These are phyloP conservation scores for Chamaecrista fasciculata DNA, from an alignment of 306 rosid species.

Conservation along the genomic window DNA sequence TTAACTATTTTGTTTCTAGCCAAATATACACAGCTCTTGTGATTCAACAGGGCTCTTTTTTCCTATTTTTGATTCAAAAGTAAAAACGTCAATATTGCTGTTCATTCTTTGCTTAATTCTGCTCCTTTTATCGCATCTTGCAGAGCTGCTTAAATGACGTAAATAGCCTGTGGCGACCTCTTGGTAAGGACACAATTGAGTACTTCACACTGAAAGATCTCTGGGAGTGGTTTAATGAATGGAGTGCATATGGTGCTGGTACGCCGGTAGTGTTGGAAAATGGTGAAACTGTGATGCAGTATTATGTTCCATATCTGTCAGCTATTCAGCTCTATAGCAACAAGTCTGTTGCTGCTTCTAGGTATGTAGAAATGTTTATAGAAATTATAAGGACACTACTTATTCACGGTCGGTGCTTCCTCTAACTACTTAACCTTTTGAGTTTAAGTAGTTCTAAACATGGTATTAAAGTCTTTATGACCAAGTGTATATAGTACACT, in stretches of 20 bases:
- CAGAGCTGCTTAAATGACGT: slow-evolving; percentile 59
- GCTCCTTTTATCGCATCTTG: neutral
- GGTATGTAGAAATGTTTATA: slow-evolving; percentile 35
- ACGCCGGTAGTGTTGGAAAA: slow-evolving; percentile 43
- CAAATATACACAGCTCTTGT: neutral
- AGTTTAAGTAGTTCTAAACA: neutral
- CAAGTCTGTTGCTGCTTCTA: slow-evolving; percentile 47
- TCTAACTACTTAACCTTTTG: neutral
- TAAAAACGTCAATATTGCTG: no score
- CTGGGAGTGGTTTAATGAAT: slow-evolving; percentile 69
- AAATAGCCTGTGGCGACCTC: slow-evolving; percentile 57
- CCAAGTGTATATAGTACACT: neutral
- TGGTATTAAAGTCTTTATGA: no score
- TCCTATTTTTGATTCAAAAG: neutral
- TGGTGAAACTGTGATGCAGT: slow-evolving; percentile 50
- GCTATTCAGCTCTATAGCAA: slow-evolving; percentile 65
- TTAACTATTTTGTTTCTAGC: neutral
- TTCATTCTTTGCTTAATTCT: neutral
- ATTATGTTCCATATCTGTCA: slow-evolving; percentile 69
- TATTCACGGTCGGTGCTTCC: no score
- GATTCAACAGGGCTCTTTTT: neutral
- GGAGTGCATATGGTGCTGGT: slow-evolving; percentile 80
- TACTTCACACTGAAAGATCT: slow-evolving; percentile 64
- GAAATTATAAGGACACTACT: no score
- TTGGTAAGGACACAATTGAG: slow-evolving; percentile 46